phyloP scores from a whole-genome alignment of 2,329 filamentous ascomycete genomes.

The Calonectria ilicicola region DNA sequence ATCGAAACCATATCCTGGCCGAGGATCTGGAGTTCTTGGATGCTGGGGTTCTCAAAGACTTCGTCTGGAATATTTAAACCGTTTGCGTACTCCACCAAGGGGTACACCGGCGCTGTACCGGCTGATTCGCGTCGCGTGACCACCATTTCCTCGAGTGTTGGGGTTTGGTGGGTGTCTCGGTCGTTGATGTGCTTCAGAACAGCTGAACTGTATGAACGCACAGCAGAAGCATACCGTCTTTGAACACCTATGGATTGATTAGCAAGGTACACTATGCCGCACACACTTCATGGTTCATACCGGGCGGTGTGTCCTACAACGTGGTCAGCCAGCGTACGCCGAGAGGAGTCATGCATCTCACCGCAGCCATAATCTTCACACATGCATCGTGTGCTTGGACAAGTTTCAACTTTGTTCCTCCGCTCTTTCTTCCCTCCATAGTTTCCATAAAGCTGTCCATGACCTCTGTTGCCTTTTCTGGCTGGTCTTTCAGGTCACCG shows the following conservation, averaged over 20 bases:
- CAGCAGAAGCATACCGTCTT: neutral
- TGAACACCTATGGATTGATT: neutral
- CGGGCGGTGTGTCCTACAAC: neutral
- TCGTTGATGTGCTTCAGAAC: neutral
- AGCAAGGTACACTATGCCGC: neutral
- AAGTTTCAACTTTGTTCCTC: neutral
- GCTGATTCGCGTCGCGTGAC: neutral
- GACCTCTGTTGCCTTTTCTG: neutral
- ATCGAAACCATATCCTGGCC: slow-evolving; percentile 6
- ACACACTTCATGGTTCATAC: neutral
- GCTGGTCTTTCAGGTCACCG: neutral
- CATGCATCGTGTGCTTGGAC: neutral
- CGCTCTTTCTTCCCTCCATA: neutral
- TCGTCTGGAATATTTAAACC: neutral
- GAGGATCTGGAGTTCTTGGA: neutral
- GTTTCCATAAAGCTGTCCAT: neutral
- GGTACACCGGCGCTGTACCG: neutral
- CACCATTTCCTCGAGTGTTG: neutral
- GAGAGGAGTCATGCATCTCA: neutral
- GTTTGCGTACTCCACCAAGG: neutral
- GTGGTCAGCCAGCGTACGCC: neutral
- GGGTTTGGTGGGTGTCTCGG: neutral
- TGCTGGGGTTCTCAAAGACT: neutral
- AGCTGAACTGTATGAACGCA: neutral
- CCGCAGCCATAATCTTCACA: neutral